A percentile compares a stretch with the other conserved stretches of the same genome.
phyloP scores from a whole-genome alignment of 2,329 filamentous ascomycete species.

The Colletotrichum scovillei region DNA sequence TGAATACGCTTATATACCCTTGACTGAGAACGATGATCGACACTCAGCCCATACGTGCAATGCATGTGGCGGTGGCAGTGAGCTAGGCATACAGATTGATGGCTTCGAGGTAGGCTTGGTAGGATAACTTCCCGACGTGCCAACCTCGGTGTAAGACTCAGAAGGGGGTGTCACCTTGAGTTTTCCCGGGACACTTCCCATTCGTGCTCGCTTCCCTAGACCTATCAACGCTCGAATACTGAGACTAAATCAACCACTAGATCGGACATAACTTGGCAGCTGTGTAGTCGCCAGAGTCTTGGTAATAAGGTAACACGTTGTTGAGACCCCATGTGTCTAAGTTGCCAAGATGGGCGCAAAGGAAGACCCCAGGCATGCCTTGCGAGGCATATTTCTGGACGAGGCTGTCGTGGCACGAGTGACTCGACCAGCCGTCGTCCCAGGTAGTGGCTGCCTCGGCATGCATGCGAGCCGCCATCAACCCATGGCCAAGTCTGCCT shows the following conservation, averaged over 20 bases:
- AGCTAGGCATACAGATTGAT: not conserved
- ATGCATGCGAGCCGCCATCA: constrained; percentile 19
- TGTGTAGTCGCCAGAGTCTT: constrained; percentile 21
- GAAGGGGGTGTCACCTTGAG: not conserved
- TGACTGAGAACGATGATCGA: not conserved
- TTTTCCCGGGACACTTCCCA: constrained; percentile 12
- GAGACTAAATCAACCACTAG: constrained; percentile 13
- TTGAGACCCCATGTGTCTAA: not conserved
- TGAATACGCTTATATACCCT: not conserved
- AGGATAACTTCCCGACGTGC: not conserved
- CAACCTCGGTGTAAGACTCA: constrained; percentile 1
- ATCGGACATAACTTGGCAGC: not conserved
- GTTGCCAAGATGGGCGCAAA: not conserved
- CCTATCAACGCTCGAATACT: constrained; percentile 20
- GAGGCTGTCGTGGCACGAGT: constrained; percentile 20
- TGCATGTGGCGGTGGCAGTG: constrained; percentile 33
- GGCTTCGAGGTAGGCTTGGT: not conserved
- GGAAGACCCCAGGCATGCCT: not conserved
- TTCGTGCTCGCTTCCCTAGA: constrained; percentile 17
- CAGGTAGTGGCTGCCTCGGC: constrained; percentile 17
- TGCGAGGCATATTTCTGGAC: constrained; percentile 23
- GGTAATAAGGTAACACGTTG: not conserved
- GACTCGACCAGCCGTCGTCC: not conserved
- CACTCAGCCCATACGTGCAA: not conserved
- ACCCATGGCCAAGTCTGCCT: not conserved